Conservation (phyloP, 768 basidiomycete species). For the Suillus placidus region DNA sequence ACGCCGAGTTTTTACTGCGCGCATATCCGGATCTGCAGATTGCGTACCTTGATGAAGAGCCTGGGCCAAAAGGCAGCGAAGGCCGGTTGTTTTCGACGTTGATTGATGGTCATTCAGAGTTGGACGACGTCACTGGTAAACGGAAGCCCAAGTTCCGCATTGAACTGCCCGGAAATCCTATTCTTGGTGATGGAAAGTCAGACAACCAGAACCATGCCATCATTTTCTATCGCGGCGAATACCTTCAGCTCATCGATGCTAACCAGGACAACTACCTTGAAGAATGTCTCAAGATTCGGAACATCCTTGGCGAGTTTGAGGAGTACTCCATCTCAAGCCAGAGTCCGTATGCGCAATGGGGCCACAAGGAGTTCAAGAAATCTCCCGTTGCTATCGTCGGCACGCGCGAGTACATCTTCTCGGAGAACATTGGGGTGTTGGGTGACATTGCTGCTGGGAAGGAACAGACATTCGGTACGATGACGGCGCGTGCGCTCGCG, state of each 20-base stretch:
- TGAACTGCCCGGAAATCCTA: slow-evolving; percentile 97
- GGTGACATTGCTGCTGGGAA: slow-evolving; percentile 99
- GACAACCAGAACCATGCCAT: slow-evolving; percentile 99
- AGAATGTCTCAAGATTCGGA: slow-evolving; percentile 98
- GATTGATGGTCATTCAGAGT: slow-evolving; percentile 97
- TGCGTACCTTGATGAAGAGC: slow-evolving; percentile 96
- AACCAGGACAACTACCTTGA: slow-evolving; percentile 99
- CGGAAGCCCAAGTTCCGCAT: slow-evolving; percentile 97
- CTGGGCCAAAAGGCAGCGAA: slow-evolving; percentile 85
- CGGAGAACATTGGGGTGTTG: slow-evolving; percentile 98
- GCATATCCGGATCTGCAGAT: slow-evolving; percentile 99
- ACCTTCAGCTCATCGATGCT: slow-evolving; percentile 97
- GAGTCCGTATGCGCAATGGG: slow-evolving; percentile 96
- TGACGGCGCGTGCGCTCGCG: slow-evolving; percentile 91
- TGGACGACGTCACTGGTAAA: slow-evolving; percentile 85
- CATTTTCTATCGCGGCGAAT: slow-evolving; percentile 98
- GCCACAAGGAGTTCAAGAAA: slow-evolving; percentile 89
- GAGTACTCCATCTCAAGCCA: slow-evolving; percentile 89
- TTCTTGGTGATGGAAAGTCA: slow-evolving; percentile 98
- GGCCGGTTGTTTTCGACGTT: slow-evolving; percentile 87
- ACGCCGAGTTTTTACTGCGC: slow-evolving; percentile 95
- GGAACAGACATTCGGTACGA: slow-evolving; percentile 99
- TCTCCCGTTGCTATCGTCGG: slow-evolving; percentile 96
- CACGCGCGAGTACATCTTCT: slow-evolving; percentile 99
- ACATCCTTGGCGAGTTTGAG: slow-evolving; percentile 96